phyloP scores from a whole-genome alignment of 768 basidiomycete species.

The Dictyophora rubrovolvata region DNA sequence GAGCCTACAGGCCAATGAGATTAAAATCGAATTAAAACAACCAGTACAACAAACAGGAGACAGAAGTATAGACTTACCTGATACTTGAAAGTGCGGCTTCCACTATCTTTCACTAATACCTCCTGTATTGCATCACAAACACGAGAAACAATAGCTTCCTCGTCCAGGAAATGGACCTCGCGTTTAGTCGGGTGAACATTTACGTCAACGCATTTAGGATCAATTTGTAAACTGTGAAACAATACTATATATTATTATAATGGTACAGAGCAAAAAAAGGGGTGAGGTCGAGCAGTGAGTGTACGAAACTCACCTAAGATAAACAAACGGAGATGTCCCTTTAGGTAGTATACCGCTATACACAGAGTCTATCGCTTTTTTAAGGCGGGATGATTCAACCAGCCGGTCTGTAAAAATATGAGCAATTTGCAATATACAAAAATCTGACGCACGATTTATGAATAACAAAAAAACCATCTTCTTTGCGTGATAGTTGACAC shows the following conservation, averaged over 20 bases:
- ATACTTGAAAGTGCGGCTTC: constrained; percentile 28
- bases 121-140: constrained; percentile 67
- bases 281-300: background rate
- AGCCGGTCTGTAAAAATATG: constrained; percentile 55
- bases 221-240: constrained; percentile 57
- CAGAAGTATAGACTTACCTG: constrained; percentile 20
- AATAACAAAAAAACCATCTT: constrained; percentile 80
- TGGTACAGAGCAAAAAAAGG: background rate
- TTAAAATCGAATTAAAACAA: background rate
- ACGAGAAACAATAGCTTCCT: constrained; percentile 72
- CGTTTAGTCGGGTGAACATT: constrained; percentile 98
- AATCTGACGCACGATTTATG: constrained; percentile 70
- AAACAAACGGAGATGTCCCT: constrained; percentile 84
- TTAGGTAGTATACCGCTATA: constrained; percentile 84
- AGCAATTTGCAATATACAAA: background rate
- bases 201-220: constrained; percentile 85
- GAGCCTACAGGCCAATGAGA: no score
- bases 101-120: constrained; percentile 40
- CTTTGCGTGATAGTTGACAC: constrained; percentile 83
- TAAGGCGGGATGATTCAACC: constrained; percentile 82
- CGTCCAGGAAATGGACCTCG: constrained; percentile 89
- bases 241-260: constrained; percentile 1
- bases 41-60: background rate
- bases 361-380: constrained; percentile 75
- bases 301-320: constrained; percentile 61